These are phyloP conservation scores for Candida adriatica DNA, from an alignment of 805 yeast species.

Conservation along the genomic window DNA sequence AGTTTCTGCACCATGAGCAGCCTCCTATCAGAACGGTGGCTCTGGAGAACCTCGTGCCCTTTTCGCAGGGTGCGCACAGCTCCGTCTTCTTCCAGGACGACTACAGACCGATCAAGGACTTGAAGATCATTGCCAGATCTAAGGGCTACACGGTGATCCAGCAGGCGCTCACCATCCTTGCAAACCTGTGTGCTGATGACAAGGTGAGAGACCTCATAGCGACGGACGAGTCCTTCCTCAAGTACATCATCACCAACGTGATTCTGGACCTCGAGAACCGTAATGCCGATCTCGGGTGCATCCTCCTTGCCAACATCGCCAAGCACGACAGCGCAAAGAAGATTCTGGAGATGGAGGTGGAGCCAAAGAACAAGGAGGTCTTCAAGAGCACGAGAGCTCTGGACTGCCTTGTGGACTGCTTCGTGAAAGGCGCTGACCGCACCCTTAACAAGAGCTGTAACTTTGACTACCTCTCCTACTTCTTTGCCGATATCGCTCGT, in stretches of 20 bases:
- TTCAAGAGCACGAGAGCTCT: constrained; percentile 56
- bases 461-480: constrained; percentile 78
- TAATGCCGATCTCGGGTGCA: constrained; percentile 77
- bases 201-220: constrained; percentile 59
- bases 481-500: constrained; percentile 86
- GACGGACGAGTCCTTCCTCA: constrained; percentile 51
- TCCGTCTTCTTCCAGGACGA: constrained; percentile 64
- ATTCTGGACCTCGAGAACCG: constrained; percentile 50
- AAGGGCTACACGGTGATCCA: constrained; percentile 48
- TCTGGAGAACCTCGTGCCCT: constrained; percentile 75
- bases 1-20: constrained; percentile 75
- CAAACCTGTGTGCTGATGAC: constrained; percentile 71
- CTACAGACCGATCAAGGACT: constrained; percentile 63
- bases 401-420: constrained; percentile 83
- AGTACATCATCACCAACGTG: constrained; percentile 39
- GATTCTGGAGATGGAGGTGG: constrained; percentile 35
- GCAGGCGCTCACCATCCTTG: constrained; percentile 71
- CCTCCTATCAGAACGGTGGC: constrained; percentile 80
- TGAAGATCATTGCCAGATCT: constrained; percentile 56
- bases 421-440: constrained; percentile 77
- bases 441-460: constrained; percentile 63
- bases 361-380: constrained; percentile 34
- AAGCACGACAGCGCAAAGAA: constrained; percentile 59
- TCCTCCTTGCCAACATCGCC: constrained; percentile 79
- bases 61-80: constrained; percentile 63